Evolutionary conservation across 768 basidiomycete genomes (phyloP), one percentile per base, ranked within the genome.

Genomic region (Amyloporia xantha): DNA sequence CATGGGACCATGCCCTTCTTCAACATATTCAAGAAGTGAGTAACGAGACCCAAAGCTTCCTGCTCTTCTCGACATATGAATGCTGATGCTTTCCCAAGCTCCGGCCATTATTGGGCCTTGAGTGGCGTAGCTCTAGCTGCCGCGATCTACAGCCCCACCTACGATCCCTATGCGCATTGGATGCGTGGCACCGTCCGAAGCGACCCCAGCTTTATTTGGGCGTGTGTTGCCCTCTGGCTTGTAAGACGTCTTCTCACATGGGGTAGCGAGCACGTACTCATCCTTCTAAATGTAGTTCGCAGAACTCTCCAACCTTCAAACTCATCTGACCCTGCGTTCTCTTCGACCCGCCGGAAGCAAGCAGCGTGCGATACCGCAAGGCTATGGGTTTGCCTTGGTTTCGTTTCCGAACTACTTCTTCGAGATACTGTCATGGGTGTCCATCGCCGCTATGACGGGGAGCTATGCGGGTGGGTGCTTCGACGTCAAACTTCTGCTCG

Each of bases 321-420:
- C 86, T 4, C 96, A 99, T 62, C 59, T 93, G 49, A 90, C 79
- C 12, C 76, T 97, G 17, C 85, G 91, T 42, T 72, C 76, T 35
- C 80, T 99, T 39, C 88, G 96, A 19, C 91, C 95, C 0, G 70
- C 77, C 20, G 91, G 89, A 13, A 77, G 84, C 5, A 82, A 79
- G 50, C 78, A 75, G 48, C 85, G 95, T 41, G 84, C 77, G n/a
- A 85, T 96, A 56, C 96, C 96, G 0, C 68, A 73, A n/a, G 95
- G 96, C 21, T 95, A 92, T 55, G 94, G 93, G 5, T 99, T 97
- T 70, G 72, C 81, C 47, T 68, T 79, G n/a, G 77, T 94, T 35
- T 86, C 90, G 5, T 87, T 79, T 71, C 91, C 95, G 13, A 97
- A 99, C 66, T 99, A 99, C 70, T 82, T 89, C 63, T 97, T 94